Percentiles rank a stretch among this genome's conserved stretches.
phyloP scores from a whole-genome alignment of 1,284 basidiomycete species.

The Leccinum fallax region DNA sequence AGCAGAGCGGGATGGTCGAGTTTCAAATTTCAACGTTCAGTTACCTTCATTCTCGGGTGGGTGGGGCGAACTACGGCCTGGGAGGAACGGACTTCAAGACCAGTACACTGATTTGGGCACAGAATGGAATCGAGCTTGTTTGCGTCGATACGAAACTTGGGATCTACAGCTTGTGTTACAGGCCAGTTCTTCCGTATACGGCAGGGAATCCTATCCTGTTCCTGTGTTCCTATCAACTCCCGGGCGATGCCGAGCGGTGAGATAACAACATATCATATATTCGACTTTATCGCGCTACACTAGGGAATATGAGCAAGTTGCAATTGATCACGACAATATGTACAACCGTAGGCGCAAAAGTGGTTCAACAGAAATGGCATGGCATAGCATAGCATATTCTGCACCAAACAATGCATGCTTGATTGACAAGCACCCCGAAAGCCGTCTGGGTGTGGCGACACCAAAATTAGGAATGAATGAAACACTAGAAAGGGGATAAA shows the following conservation, averaged over 20 bases:
- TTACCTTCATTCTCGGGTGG: not conserved
- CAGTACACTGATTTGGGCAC: not conserved
- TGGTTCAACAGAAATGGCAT: conserved; percentile 28
- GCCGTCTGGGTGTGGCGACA: conserved; percentile 13
- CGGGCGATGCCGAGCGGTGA: conserved; percentile 10
- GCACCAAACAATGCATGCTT: conserved; percentile 26
- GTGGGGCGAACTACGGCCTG: not conserved
- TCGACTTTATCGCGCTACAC: conserved; percentile 22
- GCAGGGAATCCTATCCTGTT: not conserved
- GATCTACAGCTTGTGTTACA: conserved; percentile 2
- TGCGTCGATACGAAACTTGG: not conserved
- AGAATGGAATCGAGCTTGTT: not conserved
- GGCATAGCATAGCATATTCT: conserved; percentile 16
- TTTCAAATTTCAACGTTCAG: not conserved
- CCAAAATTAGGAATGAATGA: conserved; percentile 23
- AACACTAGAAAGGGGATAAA: conserved; percentile 9
- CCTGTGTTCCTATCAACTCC: conserved; percentile 1
- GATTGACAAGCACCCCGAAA: conserved; percentile 15
- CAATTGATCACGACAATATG: conserved; percentile 30
- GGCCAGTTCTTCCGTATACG: not conserved
- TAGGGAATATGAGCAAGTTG: conserved; percentile 31
- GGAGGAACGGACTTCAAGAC: not conserved
- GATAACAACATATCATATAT: conserved; percentile 15
- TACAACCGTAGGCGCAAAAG: conserved; percentile 29
- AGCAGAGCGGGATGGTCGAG: not conserved